phyloP scores from a whole-genome alignment of 164 flowering plant genomes.

The Annona cherimola region DNA sequence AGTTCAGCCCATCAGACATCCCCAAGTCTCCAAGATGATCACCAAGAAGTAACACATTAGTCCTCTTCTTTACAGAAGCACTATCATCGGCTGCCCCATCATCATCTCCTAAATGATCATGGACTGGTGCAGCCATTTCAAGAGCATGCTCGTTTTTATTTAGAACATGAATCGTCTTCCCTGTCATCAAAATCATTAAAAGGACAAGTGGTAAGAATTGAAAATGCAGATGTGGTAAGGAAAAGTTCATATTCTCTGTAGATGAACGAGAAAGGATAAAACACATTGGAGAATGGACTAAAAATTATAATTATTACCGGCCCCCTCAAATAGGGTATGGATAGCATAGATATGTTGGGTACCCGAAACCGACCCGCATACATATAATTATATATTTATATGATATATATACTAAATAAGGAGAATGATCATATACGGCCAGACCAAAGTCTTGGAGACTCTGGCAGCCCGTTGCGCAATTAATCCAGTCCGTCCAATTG shows the following conservation, averaged over 20 bases:
- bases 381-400: too few species aligned
- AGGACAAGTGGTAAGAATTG: not conserved
- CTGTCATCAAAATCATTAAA: constrained; percentile 26
- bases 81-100: constrained; percentile 36
- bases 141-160: constrained; percentile 97
- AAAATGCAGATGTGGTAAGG: not conserved
- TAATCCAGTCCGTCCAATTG: too few species aligned
- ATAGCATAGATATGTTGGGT: too few species aligned
- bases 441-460: too few species aligned
- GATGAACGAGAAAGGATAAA: not conserved
- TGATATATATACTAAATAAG: too few species aligned
- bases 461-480: too few species aligned
- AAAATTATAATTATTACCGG: too few species aligned
- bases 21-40: constrained; percentile 94
- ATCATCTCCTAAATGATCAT: constrained; percentile 51
- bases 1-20: constrained; percentile 93
- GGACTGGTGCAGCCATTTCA: constrained; percentile 89
- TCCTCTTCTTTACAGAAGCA: constrained; percentile 58
- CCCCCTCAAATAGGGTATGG: too few species aligned
- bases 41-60: constrained; percentile 90
- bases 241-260: not conserved
- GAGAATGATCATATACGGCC: too few species aligned
- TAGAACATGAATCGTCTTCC: constrained; percentile 79
- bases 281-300: not conserved
- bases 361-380: too few species aligned